These are phyloP conservation scores for Diplogelasinospora grovesii DNA, from an alignment of 495 filamentous ascomycete species.

Conservation along the genomic window DNA sequence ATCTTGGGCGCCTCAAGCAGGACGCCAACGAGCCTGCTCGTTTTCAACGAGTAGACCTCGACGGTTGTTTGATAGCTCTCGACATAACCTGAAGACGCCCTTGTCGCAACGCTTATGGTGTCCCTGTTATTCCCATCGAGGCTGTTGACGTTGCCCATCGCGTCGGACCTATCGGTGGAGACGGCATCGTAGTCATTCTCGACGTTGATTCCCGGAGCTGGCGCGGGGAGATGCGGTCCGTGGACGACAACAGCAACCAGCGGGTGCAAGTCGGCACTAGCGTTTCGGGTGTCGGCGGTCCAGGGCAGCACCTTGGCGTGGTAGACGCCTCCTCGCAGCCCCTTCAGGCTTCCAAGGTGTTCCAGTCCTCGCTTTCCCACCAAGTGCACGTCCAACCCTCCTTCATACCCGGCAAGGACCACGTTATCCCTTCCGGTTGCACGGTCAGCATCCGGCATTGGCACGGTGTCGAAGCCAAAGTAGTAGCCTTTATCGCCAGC, in stretches of 20 bases:
- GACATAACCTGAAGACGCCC: constrained; percentile 29
- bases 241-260: constrained; percentile 71
- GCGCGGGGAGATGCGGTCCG: constrained; percentile 50
- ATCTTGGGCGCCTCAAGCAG: constrained; percentile 53
- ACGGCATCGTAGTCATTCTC: constrained; percentile 33
- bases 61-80: constrained; percentile 74
- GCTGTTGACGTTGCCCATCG: constrained; percentile 20
- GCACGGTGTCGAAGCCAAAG: constrained; percentile 71
- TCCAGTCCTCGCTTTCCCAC: constrained; percentile 62
- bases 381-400: constrained; percentile 63
- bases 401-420: constrained; percentile 67
- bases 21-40: constrained; percentile 57
- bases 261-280: constrained; percentile 44
- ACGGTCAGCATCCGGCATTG: constrained; percentile 41
- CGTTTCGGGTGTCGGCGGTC: constrained; percentile 22
- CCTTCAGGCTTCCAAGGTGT: constrained; percentile 58
- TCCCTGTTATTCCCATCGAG: too few relatives aligned
- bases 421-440: constrained; percentile 56
- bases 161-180: constrained; percentile 34
- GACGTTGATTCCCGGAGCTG: constrained; percentile 23
- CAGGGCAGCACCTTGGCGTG: constrained; percentile 71
- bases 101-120: too few relatives aligned
- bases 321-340: constrained; percentile 71
- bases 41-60: constrained; percentile 74
- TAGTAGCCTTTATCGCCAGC: constrained; percentile 62